Evolutionary conservation across 371 early-diverging fungal species (phyloP).

Genomic region (Chytridiales sp.): DNA sequence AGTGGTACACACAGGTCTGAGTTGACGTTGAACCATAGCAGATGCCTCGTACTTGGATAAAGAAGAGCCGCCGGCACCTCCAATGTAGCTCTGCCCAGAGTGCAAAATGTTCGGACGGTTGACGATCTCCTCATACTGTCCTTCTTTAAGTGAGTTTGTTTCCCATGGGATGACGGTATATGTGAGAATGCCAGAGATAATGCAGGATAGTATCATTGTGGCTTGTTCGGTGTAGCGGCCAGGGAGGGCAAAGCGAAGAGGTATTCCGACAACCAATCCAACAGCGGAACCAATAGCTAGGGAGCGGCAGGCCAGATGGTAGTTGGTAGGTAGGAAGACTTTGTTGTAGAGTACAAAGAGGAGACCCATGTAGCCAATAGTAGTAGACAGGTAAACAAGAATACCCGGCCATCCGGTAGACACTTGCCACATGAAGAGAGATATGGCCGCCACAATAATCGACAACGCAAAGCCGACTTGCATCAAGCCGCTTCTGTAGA

Average conservation of each 20-base stretch:
- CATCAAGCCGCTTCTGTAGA: not conserved
- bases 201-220: not conserved
- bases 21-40: not conserved
- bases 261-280: constrained; percentile 2
- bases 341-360: constrained; percentile 4
- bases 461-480: not conserved
- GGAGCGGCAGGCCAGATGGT: not conserved
- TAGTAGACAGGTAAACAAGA: not conserved
- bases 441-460: not conserved
- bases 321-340: not conserved
- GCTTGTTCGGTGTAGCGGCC: not conserved
- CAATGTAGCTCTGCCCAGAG: not conserved
- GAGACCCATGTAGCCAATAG: constrained; percentile 9
- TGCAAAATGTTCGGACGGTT: not conserved
- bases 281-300: not conserved
- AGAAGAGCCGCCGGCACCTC: not conserved
- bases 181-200: not conserved
- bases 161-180: too few species aligned
- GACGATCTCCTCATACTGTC: too few species aligned
- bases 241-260: not conserved
- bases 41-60: not conserved
- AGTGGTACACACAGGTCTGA: too few species aligned
- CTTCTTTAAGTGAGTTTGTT: too few species aligned
- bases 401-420: not conserved
- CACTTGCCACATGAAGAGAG: constrained; percentile 4